Percentiles rank a stretch among this genome's conserved stretches.
phyloP scores from a whole-genome alignment of 1,284 basidiomycete genomes.

The Ustilago shanxiensis region DNA sequence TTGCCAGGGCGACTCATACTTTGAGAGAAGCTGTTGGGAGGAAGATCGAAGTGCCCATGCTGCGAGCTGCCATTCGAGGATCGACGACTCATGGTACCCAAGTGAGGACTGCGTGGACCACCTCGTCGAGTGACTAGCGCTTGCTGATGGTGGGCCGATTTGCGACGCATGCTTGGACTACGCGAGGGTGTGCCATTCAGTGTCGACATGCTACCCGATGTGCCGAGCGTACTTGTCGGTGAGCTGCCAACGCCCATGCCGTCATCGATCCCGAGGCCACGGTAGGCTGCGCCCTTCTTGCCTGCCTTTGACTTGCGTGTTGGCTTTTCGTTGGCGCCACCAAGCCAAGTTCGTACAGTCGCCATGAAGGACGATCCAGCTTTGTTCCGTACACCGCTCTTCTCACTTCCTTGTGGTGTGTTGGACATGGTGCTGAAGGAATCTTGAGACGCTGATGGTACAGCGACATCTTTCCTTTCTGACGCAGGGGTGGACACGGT shows the following conservation, averaged over 20 bases:
- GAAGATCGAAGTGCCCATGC: slow-evolving; percentile 24
- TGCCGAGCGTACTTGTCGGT: slow-evolving; percentile 21
- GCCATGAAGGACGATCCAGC: slow-evolving; percentile 56
- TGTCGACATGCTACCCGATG: slow-evolving; percentile 23
- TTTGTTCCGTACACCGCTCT: slow-evolving; percentile 34
- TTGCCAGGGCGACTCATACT: slow-evolving; percentile 49
- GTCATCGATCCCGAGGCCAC: slow-evolving; percentile 33
- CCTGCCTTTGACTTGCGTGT: slow-evolving; percentile 81
- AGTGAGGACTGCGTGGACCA: slow-evolving; percentile 42
- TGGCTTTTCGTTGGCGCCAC: slow-evolving; percentile 80
- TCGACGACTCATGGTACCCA: slow-evolving; percentile 51
- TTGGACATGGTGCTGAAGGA: slow-evolving; percentile 58
- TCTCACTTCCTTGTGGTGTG: slow-evolving; percentile 47
- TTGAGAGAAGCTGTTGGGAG: slow-evolving; percentile 36
- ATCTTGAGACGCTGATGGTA: slow-evolving; percentile 53
- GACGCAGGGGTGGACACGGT: not conserved
- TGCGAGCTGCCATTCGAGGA: slow-evolving; percentile 55
- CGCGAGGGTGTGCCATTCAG: slow-evolving; percentile 27
- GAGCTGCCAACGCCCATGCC: slow-evolving; percentile 16
- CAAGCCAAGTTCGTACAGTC: slow-evolving; percentile 84
- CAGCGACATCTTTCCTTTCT: slow-evolving; percentile 18
- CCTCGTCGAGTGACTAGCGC: slow-evolving; percentile 21
- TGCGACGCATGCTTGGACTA: slow-evolving; percentile 34
- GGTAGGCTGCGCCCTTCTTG: slow-evolving; percentile 77
- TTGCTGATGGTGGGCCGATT: slow-evolving; percentile 38